Evolutionary conservation across 805 yeast species (phyloP).

Genomic region (Monosporozyma siamensis): DNA sequence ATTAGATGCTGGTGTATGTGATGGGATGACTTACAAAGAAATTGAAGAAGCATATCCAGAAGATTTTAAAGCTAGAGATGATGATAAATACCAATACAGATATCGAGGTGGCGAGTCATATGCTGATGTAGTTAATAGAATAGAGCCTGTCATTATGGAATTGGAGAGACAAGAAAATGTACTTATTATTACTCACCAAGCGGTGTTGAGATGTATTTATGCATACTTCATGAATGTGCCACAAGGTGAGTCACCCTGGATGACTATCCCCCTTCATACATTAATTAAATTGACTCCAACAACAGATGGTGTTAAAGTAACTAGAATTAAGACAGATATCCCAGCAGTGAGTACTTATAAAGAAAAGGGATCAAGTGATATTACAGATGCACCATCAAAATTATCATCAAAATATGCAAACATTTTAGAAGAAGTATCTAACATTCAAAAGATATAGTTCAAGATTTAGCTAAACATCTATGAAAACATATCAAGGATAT

Average conservation of each 20-base stretch:
- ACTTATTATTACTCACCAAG: slow-evolving; percentile 92
- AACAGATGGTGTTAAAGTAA: slow-evolving; percentile 80
- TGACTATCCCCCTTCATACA: slow-evolving; percentile 94
- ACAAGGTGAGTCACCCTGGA: slow-evolving; percentile 96
- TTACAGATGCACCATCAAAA: neutral
- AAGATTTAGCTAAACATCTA: too few species aligned
- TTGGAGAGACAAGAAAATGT: slow-evolving; percentile 93
- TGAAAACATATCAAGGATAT: too few species aligned
- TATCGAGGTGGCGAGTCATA: slow-evolving; percentile 96
- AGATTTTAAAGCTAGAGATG: slow-evolving; percentile 91
- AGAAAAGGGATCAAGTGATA: slow-evolving; percentile 66
- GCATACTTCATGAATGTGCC: slow-evolving; percentile 98
- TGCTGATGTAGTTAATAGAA: slow-evolving; percentile 84
- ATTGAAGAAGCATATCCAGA: slow-evolving; percentile 78
- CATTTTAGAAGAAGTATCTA: neutral
- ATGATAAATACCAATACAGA: slow-evolving; percentile 87
- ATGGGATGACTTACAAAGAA: slow-evolving; percentile 92
- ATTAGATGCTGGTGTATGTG: slow-evolving; percentile 93
- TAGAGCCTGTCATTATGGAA: slow-evolving; percentile 97
- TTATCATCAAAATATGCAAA: neutral
- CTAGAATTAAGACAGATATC: slow-evolving; percentile 85
- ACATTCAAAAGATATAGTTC: neutral
- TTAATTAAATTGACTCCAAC: slow-evolving; percentile 86
- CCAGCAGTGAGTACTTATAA: slow-evolving; percentile 96
- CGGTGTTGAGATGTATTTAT: slow-evolving; percentile 88